Percentiles rank a stretch among this genome's conserved stretches.
These are phyloP conservation scores for Psilocybe sp. DNA, from an alignment of 768 basidiomycete genomes.

Conservation along the genomic window DNA sequence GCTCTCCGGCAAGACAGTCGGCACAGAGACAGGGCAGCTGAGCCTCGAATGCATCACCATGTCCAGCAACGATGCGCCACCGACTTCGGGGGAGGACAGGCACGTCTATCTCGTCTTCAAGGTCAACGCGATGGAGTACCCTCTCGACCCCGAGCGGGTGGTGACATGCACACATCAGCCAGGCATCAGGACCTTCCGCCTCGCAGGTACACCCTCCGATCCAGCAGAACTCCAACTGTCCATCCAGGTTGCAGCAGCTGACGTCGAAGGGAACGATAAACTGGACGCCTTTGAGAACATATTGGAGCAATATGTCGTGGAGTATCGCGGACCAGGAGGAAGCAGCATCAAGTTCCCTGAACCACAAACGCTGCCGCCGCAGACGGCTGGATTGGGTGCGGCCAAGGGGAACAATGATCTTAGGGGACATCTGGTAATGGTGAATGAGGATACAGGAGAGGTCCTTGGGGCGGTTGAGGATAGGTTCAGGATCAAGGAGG, in stretches of 20 bases:
- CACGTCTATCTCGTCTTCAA: slow-evolving; percentile 69
- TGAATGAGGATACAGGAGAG: slow-evolving; percentile 71
- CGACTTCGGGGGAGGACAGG: slow-evolving; percentile 31
- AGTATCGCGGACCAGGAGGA: slow-evolving; percentile 28
- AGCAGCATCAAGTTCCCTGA: slow-evolving; percentile 3
- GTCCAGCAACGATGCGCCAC: slow-evolving; percentile 25
- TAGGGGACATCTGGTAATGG: slow-evolving; percentile 62
- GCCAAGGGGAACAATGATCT: slow-evolving; percentile 31
- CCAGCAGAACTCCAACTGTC: slow-evolving; percentile 36
- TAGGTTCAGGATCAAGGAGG: slow-evolving; percentile 54
- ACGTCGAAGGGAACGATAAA: slow-evolving; percentile 47
- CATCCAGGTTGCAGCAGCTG: slow-evolving; percentile 25
- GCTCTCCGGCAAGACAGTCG: slow-evolving; percentile 28
- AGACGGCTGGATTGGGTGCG: slow-evolving; percentile 12
- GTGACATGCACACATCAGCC: slow-evolving; percentile 38
- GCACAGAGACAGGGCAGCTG: slow-evolving; percentile 40
- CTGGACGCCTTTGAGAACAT: slow-evolving; percentile 65
- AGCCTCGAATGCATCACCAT: slow-evolving; percentile 64
- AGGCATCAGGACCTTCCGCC: slow-evolving; percentile 41
- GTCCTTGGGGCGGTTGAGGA: slow-evolving; percentile 69
- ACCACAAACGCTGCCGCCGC: slow-evolving; percentile 14
- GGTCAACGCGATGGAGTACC: slow-evolving; percentile 52
- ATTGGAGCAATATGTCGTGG: slow-evolving; percentile 57
- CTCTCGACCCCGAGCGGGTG: slow-evolving; percentile 53
- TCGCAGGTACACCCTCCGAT: slow-evolving; percentile 36